Base-by-base conservation (phyloP, 163 green algal genomes). In the Scenedesmus sp. region DNA sequence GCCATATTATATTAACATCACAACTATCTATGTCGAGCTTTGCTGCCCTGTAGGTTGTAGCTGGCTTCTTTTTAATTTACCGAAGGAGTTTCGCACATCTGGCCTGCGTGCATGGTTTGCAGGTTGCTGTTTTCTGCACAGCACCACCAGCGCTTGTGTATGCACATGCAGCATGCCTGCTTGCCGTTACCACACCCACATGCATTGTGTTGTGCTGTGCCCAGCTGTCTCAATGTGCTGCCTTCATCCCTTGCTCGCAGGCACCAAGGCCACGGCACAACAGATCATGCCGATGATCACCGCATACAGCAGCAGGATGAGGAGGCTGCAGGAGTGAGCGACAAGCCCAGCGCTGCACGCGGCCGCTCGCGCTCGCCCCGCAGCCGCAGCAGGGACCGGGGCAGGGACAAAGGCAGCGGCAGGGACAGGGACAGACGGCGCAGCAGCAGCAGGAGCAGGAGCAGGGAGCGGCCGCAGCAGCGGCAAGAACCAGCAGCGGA, bases 221-320 rank as follows among this genome's bases (percentile, higher is more conserved):
- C 22, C 18, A 10, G 59, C 59, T 72, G 59, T 24, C 22, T 35
- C 3, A 72, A 4, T 56, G 13, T 35, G 22, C 24, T n/a, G 13
- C 53, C 18, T n/a, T n/a, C 22, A 7, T 12, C 20, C 22, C 3
- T 33, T 72, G 59, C 59, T 65, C 15, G 85, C 85, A 90, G 84
- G 65, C 84, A 89, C 26, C 61, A 81, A 13, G 84, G 84, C 33
- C 56, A 61, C 65, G 84, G 65, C 84, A 43, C n/a, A n/a, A 43
- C 61, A 44, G 84, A 89, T 49, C 84, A 89, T 61, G 84, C 68
- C 40, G 84, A 89, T 33, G 84, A 83, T n/a, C 84, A 89, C 56
- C 84, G 84, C 84, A 88, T 88, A 53, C 83, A 88, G 83, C 83
- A 81, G 56, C 56, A 37, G 35, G 83, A 88, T 20, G 83, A 81